Percentiles rank a stretch among this genome's conserved stretches.
These are phyloP conservation scores for Corymbia citriodora DNA, from an alignment of 441 rosid species.

Conservation along the genomic window DNA sequence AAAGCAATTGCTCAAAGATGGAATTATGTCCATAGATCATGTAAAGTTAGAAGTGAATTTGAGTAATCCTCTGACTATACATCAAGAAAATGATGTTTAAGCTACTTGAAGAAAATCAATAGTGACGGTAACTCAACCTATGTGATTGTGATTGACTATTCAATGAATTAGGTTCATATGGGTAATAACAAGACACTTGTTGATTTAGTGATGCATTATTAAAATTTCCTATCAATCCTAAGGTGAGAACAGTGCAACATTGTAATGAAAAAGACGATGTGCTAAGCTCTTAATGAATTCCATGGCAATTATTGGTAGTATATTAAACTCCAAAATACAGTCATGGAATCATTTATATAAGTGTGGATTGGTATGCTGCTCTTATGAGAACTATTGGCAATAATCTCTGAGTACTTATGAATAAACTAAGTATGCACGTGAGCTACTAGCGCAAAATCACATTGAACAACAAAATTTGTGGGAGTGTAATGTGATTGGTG, in stretches of 20 bases:
- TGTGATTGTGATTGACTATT: neutral
- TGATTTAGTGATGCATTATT: neutral
- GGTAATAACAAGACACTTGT: neutral
- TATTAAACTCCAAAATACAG: too few species aligned
- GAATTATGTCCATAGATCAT: neutral
- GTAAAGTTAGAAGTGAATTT: neutral
- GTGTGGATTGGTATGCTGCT: neutral
- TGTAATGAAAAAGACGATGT: too few species aligned
- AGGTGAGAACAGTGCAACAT: neutral
- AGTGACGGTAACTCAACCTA: too few species aligned
- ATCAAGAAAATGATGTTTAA: neutral
- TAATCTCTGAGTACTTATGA: neutral
- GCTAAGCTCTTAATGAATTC: too few species aligned
- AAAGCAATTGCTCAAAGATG: too few species aligned
- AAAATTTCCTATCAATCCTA: too few species aligned
- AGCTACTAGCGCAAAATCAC: neutral
- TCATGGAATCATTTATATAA: neutral
- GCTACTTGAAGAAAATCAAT: neutral
- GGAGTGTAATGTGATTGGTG: neutral
- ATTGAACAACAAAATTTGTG: neutral
- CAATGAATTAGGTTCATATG: neutral
- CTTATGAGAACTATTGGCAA: neutral
- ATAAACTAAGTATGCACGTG: neutral
- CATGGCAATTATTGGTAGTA: neutral
- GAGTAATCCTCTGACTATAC: neutral